These are phyloP conservation scores for Magnusiomyces paraingens DNA, from an alignment of 1,139 yeast species.

Conservation along the genomic window DNA sequence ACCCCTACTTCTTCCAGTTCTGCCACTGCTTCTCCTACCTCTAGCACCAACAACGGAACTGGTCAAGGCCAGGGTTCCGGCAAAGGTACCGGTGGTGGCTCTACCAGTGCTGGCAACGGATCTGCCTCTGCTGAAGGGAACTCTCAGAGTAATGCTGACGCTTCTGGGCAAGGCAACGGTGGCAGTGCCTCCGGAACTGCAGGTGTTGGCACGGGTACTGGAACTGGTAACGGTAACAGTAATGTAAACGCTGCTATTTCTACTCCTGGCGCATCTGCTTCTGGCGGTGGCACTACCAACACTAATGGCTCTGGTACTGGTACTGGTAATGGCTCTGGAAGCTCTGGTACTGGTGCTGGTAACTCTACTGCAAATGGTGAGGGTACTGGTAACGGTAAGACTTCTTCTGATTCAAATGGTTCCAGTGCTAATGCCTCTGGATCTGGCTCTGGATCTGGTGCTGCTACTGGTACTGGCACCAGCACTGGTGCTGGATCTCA, in stretches of 20 bases:
- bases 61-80: not conserved
- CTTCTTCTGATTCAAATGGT: not conserved
- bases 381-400: not conserved
- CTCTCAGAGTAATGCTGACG: not conserved
- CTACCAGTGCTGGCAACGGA: not conserved
- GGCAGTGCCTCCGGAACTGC: not conserved
- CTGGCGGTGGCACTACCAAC: not conserved
- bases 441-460: slow-evolving; percentile 2
- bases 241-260: not conserved
- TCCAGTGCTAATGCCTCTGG: not conserved
- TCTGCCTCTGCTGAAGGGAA: not conserved
- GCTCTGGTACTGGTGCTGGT: slow-evolving; percentile 2
- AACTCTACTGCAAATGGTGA: not conserved
- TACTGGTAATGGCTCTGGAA: not conserved
- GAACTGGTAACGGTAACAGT: not conserved
- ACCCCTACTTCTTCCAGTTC: not conserved
- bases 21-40: not conserved
- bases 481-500: not conserved
- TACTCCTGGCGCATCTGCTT: not conserved
- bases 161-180: not conserved
- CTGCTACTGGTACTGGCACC: slow-evolving; percentile 3
- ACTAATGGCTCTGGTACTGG: not conserved
- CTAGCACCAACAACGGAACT: not conserved
- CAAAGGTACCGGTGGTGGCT: not conserved
- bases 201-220: not conserved